A percentile compares a stretch with the other conserved stretches of the same genome.
Evolutionary conservation across 2,329 filamentous ascomycete species (phyloP).

Genomic region (Pseudogymnoascus sp.): DNA sequence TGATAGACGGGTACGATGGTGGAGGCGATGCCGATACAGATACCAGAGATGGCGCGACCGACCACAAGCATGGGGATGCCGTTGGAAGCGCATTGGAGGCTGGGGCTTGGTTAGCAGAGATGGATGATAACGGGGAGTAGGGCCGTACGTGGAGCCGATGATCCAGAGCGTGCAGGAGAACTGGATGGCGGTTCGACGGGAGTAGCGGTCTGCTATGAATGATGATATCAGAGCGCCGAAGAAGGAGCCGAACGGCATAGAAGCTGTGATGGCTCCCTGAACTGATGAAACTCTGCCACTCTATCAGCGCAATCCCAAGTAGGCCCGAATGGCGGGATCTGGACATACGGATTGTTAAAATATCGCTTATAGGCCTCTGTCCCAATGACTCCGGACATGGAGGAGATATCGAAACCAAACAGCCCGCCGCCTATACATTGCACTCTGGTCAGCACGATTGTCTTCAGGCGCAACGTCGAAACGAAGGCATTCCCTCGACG

Average conservation of each 20-base stretch:
- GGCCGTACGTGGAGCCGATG: slow-evolving; percentile 32
- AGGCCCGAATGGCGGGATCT: neutral
- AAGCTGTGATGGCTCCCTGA: slow-evolving; percentile 64
- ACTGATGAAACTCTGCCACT: slow-evolving; percentile 35
- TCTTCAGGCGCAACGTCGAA: neutral
- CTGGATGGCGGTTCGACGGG: slow-evolving; percentile 39
- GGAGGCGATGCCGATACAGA: slow-evolving; percentile 66
- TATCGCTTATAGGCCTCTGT: slow-evolving; percentile 65
- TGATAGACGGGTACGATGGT: slow-evolving; percentile 63
- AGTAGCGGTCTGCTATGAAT: slow-evolving; percentile 47
- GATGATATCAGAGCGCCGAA: slow-evolving; percentile 51
- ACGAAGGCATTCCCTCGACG: neutral
- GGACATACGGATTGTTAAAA: slow-evolving; percentile 51
- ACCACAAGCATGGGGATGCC: slow-evolving; percentile 64
- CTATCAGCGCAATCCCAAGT: neutral
- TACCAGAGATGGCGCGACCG: slow-evolving; percentile 63
- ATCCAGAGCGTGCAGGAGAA: slow-evolving; percentile 44
- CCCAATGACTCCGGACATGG: slow-evolving; percentile 63
- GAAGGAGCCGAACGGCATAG: slow-evolving; percentile 68
- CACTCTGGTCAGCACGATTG: neutral
- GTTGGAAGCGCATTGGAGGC: slow-evolving; percentile 53
- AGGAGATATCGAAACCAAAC: slow-evolving; percentile 74
- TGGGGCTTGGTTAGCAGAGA: slow-evolving; percentile 19
- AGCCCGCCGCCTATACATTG: slow-evolving; percentile 50
- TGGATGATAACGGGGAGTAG: neutral